Percentiles rank a stretch among this genome's conserved stretches.
Evolutionary conservation across 345 rosid genomes (phyloP).

Genomic region (Psidium guajava): DNA sequence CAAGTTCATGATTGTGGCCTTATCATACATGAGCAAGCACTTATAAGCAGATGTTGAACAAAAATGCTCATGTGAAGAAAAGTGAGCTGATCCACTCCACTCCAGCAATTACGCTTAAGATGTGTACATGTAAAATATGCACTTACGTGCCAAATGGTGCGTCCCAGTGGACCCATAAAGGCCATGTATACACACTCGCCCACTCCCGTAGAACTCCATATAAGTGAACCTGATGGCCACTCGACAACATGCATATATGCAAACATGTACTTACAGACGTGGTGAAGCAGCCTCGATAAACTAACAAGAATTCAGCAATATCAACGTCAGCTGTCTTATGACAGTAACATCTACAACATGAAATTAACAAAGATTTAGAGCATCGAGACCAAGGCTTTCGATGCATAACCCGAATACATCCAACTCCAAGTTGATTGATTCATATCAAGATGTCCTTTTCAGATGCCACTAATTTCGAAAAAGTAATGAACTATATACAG

Average conservation of each 20-base stretch:
- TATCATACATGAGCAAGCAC: background rate
- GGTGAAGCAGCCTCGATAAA: background rate
- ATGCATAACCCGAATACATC: background rate
- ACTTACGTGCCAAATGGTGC: background rate
- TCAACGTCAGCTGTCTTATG: background rate
- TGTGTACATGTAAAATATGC: background rate
- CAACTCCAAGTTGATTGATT: background rate
- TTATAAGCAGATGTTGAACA: background rate
- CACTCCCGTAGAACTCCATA: background rate
- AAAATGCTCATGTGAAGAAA: background rate
- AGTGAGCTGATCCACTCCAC: background rate
- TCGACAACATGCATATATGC: background rate
- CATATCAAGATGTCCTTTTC: background rate
- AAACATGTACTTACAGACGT: background rate
- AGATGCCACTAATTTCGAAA: background rate
- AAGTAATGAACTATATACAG: background rate
- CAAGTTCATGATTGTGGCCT: background rate
- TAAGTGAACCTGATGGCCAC: background rate
- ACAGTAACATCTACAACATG: background rate
- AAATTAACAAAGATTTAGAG: background rate
- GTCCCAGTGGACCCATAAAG: background rate
- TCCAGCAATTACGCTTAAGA: background rate
- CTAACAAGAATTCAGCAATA: background rate
- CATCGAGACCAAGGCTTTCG: background rate
- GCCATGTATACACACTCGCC: background rate